These are phyloP conservation scores for Boletus reticuloceps DNA, from an alignment of 768 basidiomycete genomes.

Conservation along the genomic window DNA sequence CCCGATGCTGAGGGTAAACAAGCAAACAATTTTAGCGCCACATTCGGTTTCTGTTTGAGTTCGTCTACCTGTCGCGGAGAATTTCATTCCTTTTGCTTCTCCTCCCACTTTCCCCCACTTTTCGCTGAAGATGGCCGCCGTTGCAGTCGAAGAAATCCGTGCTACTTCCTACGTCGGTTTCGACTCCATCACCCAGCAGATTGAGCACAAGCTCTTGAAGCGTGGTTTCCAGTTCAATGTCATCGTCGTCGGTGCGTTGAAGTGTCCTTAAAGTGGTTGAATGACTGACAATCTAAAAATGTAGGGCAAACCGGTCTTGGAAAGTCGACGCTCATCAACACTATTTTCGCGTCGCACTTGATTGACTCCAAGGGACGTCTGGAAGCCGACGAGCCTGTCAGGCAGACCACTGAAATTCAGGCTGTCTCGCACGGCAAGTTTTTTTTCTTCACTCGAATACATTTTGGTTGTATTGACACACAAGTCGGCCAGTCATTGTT, in stretches of 20 bases:
- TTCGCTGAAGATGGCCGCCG: conserved; percentile 38
- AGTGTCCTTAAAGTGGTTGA: neutral
- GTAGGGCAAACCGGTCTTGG: conserved; percentile 95
- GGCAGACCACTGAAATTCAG: conserved; percentile 97
- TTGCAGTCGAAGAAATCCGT: conserved; percentile 72
- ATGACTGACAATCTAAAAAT: neutral
- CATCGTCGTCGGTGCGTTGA: conserved; percentile 84
- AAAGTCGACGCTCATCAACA: conserved; percentile 98
- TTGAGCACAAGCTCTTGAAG: conserved; percentile 98
- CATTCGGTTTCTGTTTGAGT: conserved; percentile 15
- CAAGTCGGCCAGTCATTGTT: conserved; percentile 66
- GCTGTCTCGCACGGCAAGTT: conserved; percentile 85
- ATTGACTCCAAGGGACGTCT: conserved; percentile 96
- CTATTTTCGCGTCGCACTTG: conserved; percentile 97
- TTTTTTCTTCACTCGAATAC: conserved; percentile 7
- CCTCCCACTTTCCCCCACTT: conserved; percentile 15
- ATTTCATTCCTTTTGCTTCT: conserved; percentile 15
- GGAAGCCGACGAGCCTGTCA: conserved; percentile 81
- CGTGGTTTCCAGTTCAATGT: conserved; percentile 99
- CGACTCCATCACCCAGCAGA: conserved; percentile 95
- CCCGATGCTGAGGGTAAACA: conserved; percentile 23
- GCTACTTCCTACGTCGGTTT: conserved; percentile 96
- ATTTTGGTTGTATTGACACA: conserved; percentile 9
- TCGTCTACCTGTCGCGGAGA: conserved; percentile 11
- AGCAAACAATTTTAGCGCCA: conserved; percentile 32